A percentile compares a stretch with the other conserved stretches of the same genome.
Conservation (phyloP, 192 early-diverging fungal genomes). For the Backusella westeae region DNA sequence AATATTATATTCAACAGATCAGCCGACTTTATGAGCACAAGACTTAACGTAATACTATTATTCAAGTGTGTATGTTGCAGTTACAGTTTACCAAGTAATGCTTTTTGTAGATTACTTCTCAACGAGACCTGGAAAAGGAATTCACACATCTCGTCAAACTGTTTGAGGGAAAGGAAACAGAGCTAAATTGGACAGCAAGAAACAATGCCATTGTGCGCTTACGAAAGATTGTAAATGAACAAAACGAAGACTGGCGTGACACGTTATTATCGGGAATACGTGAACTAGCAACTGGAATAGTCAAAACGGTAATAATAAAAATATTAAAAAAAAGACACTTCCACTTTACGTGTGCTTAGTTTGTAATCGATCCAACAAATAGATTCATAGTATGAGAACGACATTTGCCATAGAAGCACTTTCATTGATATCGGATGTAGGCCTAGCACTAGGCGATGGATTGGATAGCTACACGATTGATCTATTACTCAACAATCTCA, state of each 20-base stretch:
- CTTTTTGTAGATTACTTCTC: constrained; percentile 8
- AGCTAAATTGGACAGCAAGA: constrained; percentile 34
- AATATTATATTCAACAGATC: not conserved
- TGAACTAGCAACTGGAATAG: constrained; percentile 11
- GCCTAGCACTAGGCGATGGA: constrained; percentile 4
- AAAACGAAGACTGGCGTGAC: constrained; percentile 12
- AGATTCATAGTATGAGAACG: constrained; percentile 42
- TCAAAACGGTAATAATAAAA: constrained; percentile 19
- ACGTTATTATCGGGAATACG: constrained; percentile 12
- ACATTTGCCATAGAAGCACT: constrained; percentile 26
- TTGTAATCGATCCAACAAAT: not conserved
- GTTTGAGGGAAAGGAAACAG: constrained; percentile 35
- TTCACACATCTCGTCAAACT: not conserved
- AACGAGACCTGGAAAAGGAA: constrained; percentile 21
- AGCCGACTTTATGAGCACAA: not conserved
- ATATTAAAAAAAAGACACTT: not conserved
- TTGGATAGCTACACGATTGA: constrained; percentile 38
- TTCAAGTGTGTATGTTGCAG: not conserved
- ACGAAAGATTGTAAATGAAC: constrained; percentile 11
- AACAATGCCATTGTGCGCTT: constrained; percentile 19
- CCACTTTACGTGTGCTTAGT: not conserved
- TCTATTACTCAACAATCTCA: constrained; percentile 26
- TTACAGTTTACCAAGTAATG: not conserved
- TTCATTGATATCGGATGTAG: constrained; percentile 28
- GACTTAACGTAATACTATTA: not conserved